Evolutionary conservation across 805 yeast species (phyloP).

Genomic region (Pichia californica): DNA sequence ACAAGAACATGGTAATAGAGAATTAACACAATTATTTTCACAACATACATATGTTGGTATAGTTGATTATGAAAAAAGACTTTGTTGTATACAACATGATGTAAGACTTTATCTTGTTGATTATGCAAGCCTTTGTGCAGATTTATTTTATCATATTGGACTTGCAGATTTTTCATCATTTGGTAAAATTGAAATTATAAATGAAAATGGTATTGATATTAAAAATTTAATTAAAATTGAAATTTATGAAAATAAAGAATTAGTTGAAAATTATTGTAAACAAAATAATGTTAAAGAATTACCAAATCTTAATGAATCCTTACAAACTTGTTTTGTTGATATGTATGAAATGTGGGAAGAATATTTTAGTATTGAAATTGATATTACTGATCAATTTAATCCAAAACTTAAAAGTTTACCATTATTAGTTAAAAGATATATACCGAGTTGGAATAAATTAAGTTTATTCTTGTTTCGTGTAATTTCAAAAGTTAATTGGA

Average conservation of each 20-base stretch:
- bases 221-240: constrained; percentile 32
- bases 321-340: constrained; percentile 15
- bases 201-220: constrained; percentile 25
- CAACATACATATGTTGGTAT: constrained; percentile 75
- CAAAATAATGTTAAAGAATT: constrained; percentile 4
- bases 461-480: constrained; percentile 61
- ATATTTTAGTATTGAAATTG: constrained; percentile 57
- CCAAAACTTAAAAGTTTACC: constrained; percentile 52
- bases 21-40: constrained; percentile 60
- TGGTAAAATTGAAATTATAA: constrained; percentile 47
- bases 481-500: constrained; percentile 56
- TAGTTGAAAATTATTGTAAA: neutral
- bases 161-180: constrained; percentile 75
- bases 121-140: constrained; percentile 60
- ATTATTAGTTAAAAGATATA: constrained; percentile 54
- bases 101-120: constrained; percentile 73
- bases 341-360: constrained; percentile 79
- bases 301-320: constrained; percentile 13
- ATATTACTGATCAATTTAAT: constrained; percentile 27
- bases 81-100: constrained; percentile 81
- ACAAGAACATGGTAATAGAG: constrained; percentile 38
- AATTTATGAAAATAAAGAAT: constrained; percentile 25
- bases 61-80: constrained; percentile 61
- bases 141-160: constrained; percentile 76
- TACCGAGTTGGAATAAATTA: constrained; percentile 57